Percentiles rank a stretch among this genome's conserved stretches.
phyloP scores from a whole-genome alignment of 169 alveolate genomes.

The Plasmodium ovale region DNA sequence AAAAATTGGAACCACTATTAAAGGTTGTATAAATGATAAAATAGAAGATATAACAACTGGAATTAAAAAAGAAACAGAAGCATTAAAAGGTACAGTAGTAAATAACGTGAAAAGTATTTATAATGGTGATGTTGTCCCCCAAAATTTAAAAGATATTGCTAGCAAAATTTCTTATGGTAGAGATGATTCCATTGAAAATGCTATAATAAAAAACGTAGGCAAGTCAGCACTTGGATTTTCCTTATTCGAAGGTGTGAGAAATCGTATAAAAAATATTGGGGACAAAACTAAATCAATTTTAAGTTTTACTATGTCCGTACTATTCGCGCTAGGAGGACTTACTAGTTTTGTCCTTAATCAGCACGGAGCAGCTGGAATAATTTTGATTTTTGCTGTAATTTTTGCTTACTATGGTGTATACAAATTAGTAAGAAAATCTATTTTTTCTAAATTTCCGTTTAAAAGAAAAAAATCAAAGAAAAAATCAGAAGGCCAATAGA shows the following conservation, averaged over 20 bases:
- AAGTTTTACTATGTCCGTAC: not conserved
- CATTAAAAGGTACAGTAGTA: constrained; percentile 12
- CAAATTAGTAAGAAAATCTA: not conserved
- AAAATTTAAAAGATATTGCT: not conserved
- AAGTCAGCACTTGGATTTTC: no score
- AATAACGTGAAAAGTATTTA: constrained; percentile 10
- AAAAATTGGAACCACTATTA: constrained; percentile 27
- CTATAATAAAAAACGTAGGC: no score
- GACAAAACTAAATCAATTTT: not conserved
- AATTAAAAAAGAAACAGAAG: constrained; percentile 22
- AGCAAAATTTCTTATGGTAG: not conserved
- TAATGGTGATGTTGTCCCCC: constrained; percentile 3
- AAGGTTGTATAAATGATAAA: constrained; percentile 16
- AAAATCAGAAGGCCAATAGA: not conserved
- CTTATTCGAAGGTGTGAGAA: not conserved
- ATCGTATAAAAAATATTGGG: not conserved
- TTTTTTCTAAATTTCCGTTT: not conserved
- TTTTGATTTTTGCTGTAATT: not conserved
- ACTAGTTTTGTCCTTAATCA: not conserved
- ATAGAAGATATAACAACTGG: constrained; percentile 25
- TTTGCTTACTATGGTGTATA: not conserved
- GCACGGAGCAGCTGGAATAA: not conserved
- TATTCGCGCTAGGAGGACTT: not conserved
- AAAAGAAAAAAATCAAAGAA: not conserved
- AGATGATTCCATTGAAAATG: no score